Conservation (phyloP, 768 basidiomycete genomes). For the Phlegmacium glaucopus region DNA sequence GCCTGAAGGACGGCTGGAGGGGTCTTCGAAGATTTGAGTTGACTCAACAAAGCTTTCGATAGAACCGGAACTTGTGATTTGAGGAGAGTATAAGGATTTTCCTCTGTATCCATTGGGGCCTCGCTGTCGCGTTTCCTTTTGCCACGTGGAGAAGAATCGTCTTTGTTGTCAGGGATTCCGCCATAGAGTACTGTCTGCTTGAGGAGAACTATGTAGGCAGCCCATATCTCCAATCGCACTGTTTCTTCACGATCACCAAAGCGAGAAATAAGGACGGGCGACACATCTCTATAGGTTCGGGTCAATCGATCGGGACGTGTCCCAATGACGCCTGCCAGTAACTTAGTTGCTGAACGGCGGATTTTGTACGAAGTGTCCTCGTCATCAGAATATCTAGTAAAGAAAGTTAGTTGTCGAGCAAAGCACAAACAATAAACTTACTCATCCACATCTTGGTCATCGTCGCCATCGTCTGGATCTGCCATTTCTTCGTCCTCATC, state of each 20-base stretch:
- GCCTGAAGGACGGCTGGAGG: conserved; percentile 76
- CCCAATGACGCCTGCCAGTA: conserved; percentile 78
- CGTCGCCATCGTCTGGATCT: conserved; percentile 76
- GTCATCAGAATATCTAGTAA: conserved; percentile 86
- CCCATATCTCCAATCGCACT: conserved; percentile 89
- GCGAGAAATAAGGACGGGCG: conserved; percentile 85
- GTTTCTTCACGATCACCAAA: conserved; percentile 96
- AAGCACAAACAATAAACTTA: conserved; percentile 30
- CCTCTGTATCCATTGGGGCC: conserved; percentile 71
- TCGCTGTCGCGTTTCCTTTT: conserved; percentile 76
- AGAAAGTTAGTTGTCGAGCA: conserved; percentile 2
- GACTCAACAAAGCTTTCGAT: conserved; percentile 79
- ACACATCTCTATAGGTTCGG: conserved; percentile 78
- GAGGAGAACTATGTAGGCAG: conserved; percentile 77
- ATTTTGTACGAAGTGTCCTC: conserved; percentile 99
- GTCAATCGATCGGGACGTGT: conserved; percentile 87
- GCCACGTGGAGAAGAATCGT: conserved; percentile 49
- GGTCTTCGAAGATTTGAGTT: conserved; percentile 81
- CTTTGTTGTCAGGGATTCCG: conserved; percentile 50
- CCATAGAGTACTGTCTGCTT: conserved; percentile 84
- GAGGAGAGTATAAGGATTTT: conserved; percentile 70
- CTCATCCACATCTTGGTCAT: conserved; percentile 84
- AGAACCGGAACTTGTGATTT: conserved; percentile 73
- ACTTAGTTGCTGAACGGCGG: conserved; percentile 88
- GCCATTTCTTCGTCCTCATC: conserved; percentile 56